Evolutionary conservation across 75 land plant species (phyloP).

Genomic region (Pseudotsuga menziesii): DNA sequence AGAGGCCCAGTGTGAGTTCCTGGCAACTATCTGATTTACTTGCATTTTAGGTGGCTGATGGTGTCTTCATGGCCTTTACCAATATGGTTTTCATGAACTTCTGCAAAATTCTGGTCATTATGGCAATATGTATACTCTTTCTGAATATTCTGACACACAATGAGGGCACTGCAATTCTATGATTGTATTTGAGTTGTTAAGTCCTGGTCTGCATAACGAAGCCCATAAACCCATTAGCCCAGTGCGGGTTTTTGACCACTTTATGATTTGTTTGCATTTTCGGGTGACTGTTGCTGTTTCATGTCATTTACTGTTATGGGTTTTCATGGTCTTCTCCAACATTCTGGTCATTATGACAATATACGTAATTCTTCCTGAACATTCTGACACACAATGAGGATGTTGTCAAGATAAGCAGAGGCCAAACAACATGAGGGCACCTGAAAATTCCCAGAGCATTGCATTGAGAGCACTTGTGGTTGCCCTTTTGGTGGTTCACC

Average conservation of each 20-base stretch:
- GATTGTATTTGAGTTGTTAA: not conserved
- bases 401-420: not conserved
- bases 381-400: not conserved
- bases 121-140: too few relatives aligned
- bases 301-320: not conserved
- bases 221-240: too few relatives aligned
- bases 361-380: not conserved
- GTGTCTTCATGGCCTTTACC: not conserved
- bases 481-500: not conserved
- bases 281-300: not conserved
- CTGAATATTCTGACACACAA: not conserved
- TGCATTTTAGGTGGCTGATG: too few relatives aligned
- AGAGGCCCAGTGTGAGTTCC: not conserved
- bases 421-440: constrained; percentile 9
- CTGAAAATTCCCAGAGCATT: not conserved
- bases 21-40: too few relatives aligned
- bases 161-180: not conserved
- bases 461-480: not conserved
- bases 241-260: not conserved
- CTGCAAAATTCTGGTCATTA: too few relatives aligned
- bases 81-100: not conserved
- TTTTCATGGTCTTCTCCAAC: not conserved
- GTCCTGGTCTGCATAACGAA: not conserved
- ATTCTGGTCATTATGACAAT: not conserved
- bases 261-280: not conserved